Percentiles rank a stretch among this genome's conserved stretches.
Conservation (phyloP, 2,329 filamentous ascomycete species). For the Penicillium sp. region DNA sequence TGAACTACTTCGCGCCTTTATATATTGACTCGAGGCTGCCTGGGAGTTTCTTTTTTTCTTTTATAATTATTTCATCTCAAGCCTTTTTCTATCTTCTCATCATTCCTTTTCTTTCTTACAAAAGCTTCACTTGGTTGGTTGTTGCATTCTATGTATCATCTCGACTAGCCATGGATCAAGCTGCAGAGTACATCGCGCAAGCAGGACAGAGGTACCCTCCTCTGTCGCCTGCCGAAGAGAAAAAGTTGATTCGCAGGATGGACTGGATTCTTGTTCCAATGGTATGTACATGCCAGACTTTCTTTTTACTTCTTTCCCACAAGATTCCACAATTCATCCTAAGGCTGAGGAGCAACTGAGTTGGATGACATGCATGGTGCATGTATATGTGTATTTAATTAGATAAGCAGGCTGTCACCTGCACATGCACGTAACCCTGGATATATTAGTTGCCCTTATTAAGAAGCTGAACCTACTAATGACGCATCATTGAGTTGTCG, state of each 20-base stretch:
- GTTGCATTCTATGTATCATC: neutral
- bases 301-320: neutral
- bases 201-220: conserved; percentile 17
- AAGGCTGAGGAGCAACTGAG: neutral
- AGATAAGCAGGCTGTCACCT: neutral
- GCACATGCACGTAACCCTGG: conserved; percentile 4
- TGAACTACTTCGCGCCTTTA: neutral
- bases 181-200: conserved; percentile 24
- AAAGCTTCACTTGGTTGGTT: neutral
- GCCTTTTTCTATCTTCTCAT: neutral
- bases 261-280: conserved; percentile 55
- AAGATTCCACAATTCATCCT: neutral
- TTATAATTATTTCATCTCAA: neutral
- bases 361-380: conserved; percentile 6
- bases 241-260: conserved; percentile 48
- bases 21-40: neutral
- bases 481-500: neutral
- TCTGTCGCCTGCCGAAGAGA: conserved; percentile 23
- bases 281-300: conserved; percentile 34
- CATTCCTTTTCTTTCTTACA: neutral
- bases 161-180: conserved; percentile 19
- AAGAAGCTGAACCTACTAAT: neutral
- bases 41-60: neutral
- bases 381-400: neutral
- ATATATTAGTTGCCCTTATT: neutral